Percentiles rank a stretch among this genome's conserved stretches.
Conservation (phyloP, 202 grass and related monocot species). For the Schoenoplectus triqueter region DNA sequence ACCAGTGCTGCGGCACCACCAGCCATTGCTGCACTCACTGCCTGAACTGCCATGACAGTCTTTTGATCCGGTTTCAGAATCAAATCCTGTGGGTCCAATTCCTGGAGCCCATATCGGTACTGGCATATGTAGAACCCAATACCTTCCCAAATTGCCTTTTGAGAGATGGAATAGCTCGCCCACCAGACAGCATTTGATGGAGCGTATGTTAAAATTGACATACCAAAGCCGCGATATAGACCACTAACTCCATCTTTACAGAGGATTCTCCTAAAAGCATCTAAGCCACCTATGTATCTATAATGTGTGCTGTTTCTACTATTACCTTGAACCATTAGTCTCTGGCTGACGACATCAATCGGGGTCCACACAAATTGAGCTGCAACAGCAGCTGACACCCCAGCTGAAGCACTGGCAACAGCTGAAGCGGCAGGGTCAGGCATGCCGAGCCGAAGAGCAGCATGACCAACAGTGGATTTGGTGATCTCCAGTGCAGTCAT, state of each 20-base stretch:
- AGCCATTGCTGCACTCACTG: slow-evolving; percentile 66
- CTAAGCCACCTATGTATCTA: slow-evolving; percentile 77
- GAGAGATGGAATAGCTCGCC: slow-evolving; percentile 79
- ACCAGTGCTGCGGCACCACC: slow-evolving; percentile 66
- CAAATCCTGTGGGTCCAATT: slow-evolving; percentile 51
- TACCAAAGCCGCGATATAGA: slow-evolving; percentile 85
- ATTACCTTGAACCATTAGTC: slow-evolving; percentile 88
- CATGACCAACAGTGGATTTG: slow-evolving; percentile 58
- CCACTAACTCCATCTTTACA: slow-evolving; percentile 63
- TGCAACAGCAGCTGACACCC: slow-evolving; percentile 66
- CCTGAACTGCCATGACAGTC: slow-evolving; percentile 81
- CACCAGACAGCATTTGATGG: slow-evolving; percentile 97
- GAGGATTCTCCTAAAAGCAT: slow-evolving; percentile 80
- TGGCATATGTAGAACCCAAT: slow-evolving; percentile 69
- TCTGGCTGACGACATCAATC: slow-evolving; percentile 86
- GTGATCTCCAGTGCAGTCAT: slow-evolving; percentile 89
- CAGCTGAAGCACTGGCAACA: slow-evolving; percentile 55
- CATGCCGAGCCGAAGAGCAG: slow-evolving; percentile 53
- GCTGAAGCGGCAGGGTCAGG: slow-evolving; percentile 64
- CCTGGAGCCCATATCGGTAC: slow-evolving; percentile 61
- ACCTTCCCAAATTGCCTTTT: slow-evolving; percentile 78
- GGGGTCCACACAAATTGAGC: slow-evolving; percentile 95
- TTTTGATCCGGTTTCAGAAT: slow-evolving; percentile 59
- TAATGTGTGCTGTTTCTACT: slow-evolving; percentile 32
- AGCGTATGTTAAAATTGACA: slow-evolving; percentile 92